Conservation (phyloP, 1,139 yeast genomes). For the Candida pseudoviswanathii region DNA sequence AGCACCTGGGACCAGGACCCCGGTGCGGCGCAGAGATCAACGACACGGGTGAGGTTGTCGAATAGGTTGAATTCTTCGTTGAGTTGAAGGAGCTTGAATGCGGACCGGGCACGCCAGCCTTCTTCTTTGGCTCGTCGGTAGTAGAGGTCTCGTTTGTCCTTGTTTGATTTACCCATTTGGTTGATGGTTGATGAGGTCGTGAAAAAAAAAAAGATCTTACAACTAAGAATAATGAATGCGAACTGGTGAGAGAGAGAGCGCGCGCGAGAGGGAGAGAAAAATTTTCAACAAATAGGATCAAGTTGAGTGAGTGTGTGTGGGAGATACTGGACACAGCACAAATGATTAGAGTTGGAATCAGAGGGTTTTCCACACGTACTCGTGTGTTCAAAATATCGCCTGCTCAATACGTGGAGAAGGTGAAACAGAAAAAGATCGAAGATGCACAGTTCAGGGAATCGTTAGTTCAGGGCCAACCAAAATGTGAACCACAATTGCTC, state of each 20-base stretch:
- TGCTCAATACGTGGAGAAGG: conserved; percentile 30
- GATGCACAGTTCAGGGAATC: conserved; percentile 28
- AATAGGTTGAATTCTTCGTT: conserved; percentile 88
- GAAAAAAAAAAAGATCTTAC: conserved; percentile 6
- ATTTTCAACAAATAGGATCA: conserved; percentile 4
- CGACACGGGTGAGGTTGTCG: conserved; percentile 69
- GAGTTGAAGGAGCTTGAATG: conserved; percentile 85
- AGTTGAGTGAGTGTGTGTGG: too few species aligned
- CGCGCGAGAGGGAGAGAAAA: background rate
- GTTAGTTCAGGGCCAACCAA: conserved; percentile 24
- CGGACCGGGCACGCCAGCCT: conserved; percentile 97
- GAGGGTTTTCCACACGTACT: conserved; percentile 8
- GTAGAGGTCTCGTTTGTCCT: conserved; percentile 92
- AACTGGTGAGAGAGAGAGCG: background rate
- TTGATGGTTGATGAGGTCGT: conserved; percentile 1
- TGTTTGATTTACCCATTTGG: conserved; percentile 94
- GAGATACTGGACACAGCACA: too few species aligned
- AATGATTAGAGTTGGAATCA: background rate
- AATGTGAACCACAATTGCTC: conserved; percentile 45
- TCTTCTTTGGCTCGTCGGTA: conserved; percentile 93
- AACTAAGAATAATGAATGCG: background rate
- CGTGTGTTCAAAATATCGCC: conserved; percentile 25
- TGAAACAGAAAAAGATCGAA: conserved; percentile 28
- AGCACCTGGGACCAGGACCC: conserved; percentile 98
- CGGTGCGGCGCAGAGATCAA: conserved; percentile 97